Conservation (phyloP, 768 basidiomycete species). For the Panaeolus papilionaceus region DNA sequence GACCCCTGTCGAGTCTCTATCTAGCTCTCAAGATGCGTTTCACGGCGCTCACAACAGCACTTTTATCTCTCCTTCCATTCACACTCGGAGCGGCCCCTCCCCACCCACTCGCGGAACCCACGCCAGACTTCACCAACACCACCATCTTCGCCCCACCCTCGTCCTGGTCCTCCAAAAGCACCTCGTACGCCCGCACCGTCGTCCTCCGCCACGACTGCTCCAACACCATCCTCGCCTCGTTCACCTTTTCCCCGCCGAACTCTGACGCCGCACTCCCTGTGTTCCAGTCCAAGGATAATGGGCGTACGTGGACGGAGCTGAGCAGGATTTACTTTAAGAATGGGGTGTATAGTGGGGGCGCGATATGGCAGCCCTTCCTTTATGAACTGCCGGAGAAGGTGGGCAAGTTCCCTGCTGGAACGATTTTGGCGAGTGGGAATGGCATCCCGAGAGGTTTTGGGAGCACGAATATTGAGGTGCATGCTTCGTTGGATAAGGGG, state of each 20-base stretch:
- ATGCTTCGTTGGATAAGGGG: slow-evolving; percentile 5
- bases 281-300: not conserved
- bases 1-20: not conserved
- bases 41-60: not conserved
- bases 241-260: not conserved
- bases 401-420: not conserved
- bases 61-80: not conserved
- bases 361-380: not conserved
- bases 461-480: not conserved
- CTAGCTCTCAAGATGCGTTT: not conserved
- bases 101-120: not conserved
- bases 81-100: not conserved
- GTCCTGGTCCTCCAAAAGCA: not conserved
- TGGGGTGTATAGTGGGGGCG: not conserved
- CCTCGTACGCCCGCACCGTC: slow-evolving; percentile 5
- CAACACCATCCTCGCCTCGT: slow-evolving; percentile 1
- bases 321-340: not conserved
- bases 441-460: not conserved
- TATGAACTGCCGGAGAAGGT: not conserved
- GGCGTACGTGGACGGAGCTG: not conserved
- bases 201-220: not conserved
- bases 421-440: not conserved
- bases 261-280: not conserved
- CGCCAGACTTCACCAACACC: not conserved
- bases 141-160: not conserved